These are phyloP conservation scores for Phylloporus sp. DNA, from an alignment of 768 basidiomycete species.

Conservation along the genomic window DNA sequence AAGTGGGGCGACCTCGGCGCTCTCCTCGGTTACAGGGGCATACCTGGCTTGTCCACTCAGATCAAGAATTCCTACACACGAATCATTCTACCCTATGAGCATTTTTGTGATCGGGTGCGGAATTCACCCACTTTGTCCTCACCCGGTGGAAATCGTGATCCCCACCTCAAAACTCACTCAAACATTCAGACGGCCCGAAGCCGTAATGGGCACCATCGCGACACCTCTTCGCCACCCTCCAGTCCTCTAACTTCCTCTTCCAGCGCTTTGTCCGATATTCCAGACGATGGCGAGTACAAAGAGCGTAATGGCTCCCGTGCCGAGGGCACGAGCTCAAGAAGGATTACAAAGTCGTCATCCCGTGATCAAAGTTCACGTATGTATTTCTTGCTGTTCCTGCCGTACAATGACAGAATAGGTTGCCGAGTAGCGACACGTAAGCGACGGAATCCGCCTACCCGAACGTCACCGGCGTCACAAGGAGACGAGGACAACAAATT, in stretches of 20 bases:
- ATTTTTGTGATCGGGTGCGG: conserved; percentile 75
- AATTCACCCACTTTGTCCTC: conserved; percentile 52
- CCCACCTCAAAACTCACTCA: conserved; percentile 53
- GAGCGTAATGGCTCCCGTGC: conserved; percentile 45
- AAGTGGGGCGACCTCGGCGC: conserved; percentile 89
- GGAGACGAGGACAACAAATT: conserved; percentile 38
- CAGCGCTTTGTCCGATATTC: conserved; percentile 74
- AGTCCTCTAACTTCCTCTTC: conserved; percentile 77
- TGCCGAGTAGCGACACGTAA: conserved; percentile 34
- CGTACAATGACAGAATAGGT: conserved; percentile 10
- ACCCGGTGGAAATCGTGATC: conserved; percentile 38
- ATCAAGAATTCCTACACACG: conserved; percentile 87
- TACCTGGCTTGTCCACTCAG: conserved; percentile 79
- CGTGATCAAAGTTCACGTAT: conserved; percentile 47
- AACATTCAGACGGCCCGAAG: conserved; percentile 42
- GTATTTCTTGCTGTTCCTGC: conserved; percentile 10
- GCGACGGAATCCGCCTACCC: conserved; percentile 16
- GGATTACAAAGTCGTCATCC: conserved; percentile 50
- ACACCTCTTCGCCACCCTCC: conserved; percentile 57
- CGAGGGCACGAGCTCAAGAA: conserved; percentile 41
- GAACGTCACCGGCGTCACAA: conserved; percentile 24
- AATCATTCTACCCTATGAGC: conserved; percentile 95
- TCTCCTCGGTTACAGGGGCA: conserved; percentile 75
- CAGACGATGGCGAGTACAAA: conserved; percentile 68
- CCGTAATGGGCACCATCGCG: conserved; percentile 38